A percentile compares a stretch with the other conserved stretches of the same genome.
These are phyloP conservation scores for Azolla pinnata DNA, from an alignment of 75 land plant genomes.

Conservation along the genomic window DNA sequence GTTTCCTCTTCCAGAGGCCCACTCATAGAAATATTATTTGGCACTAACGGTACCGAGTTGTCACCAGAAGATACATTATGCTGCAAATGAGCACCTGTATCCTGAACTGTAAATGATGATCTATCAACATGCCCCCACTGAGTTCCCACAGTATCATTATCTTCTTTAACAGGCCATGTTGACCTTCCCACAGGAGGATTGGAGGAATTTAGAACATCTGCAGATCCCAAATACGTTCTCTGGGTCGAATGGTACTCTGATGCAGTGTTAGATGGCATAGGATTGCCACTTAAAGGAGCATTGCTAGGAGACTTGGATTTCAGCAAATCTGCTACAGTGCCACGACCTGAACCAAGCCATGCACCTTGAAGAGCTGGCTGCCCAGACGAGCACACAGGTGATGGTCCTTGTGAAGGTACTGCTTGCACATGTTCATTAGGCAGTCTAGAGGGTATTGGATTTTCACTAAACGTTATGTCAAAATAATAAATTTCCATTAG, in stretches of 20 bases:
- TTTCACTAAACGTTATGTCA: neutral
- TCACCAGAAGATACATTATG: too few relatives aligned
- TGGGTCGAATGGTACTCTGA: neutral
- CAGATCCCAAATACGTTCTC: neutral
- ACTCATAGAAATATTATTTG: too few relatives aligned
- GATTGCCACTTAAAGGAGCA: too few relatives aligned
- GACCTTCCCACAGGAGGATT: neutral
- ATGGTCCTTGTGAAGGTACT: neutral
- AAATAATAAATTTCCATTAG: neutral
- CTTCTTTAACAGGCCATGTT: too few relatives aligned
- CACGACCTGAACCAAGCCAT: conserved; percentile 22
- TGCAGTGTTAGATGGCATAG: neutral
- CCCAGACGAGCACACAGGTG: neutral
- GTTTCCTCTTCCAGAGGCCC: too few relatives aligned
- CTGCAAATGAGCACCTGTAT: too few relatives aligned
- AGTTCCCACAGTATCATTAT: neutral
- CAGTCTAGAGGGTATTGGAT: neutral
- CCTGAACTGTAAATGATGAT: too few relatives aligned
- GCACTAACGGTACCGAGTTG: too few relatives aligned
- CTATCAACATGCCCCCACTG: too few relatives aligned
- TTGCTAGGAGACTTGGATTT: neutral
- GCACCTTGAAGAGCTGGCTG: conserved; percentile 15
- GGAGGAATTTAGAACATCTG: neutral
- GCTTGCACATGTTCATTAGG: too few relatives aligned
- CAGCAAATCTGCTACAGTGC: conserved; percentile 20